A percentile compares a stretch with the other conserved stretches of the same genome.
phyloP scores from a whole-genome alignment of 148 eudicot species.

The Silene latifolia region DNA sequence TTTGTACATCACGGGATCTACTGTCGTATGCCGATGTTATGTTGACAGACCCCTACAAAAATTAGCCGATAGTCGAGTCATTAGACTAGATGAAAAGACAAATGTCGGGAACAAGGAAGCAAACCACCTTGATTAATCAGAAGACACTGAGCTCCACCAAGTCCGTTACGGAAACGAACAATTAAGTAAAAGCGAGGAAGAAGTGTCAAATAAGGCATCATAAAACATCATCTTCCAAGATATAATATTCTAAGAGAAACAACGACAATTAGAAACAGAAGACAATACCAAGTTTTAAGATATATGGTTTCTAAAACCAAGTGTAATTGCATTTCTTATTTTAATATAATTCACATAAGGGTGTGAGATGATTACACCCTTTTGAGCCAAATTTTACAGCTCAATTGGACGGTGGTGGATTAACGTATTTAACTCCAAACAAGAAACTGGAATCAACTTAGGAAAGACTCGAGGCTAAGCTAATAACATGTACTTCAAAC shows the following conservation, averaged over 20 bases:
- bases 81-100: too few relatives aligned
- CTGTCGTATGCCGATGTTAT: conserved; percentile 84
- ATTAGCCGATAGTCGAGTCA: too few relatives aligned
- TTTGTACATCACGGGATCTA: conserved; percentile 66
- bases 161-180: not conserved
- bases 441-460: not conserved
- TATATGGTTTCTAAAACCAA: not conserved
- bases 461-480: not conserved
- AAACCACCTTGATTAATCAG: not conserved
- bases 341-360: not conserved
- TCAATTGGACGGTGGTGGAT: not conserved
- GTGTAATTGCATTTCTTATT: not conserved
- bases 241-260: not conserved
- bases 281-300: not conserved
- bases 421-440: not conserved
- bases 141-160: not conserved
- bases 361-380: not conserved
- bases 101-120: not conserved
- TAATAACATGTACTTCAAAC: not conserved
- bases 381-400: not conserved
- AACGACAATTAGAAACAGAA: not conserved
- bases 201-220: not conserved
- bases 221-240: not conserved
- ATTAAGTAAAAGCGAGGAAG: not conserved
- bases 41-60: conserved; percentile 74